Conservation (phyloP, 2,329 filamentous ascomycete species). For the Clonostachys solani region DNA sequence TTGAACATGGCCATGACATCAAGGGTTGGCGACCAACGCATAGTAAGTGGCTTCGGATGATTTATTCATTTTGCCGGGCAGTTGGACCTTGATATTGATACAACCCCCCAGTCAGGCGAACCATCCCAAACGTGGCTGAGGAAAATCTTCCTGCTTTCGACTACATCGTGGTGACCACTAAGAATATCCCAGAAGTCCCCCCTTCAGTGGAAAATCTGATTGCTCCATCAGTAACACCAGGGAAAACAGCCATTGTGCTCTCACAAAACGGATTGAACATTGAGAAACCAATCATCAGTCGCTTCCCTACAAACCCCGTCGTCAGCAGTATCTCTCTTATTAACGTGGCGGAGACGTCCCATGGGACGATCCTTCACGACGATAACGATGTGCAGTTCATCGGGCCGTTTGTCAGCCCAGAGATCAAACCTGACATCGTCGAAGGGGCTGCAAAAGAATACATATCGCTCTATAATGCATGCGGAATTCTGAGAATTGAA, state of each 20-base stretch:
- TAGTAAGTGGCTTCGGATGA: slow-evolving; percentile 15
- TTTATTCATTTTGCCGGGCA: not conserved
- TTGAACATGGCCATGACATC: slow-evolving; percentile 45
- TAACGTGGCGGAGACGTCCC: slow-evolving; percentile 39
- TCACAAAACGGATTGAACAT: slow-evolving; percentile 63
- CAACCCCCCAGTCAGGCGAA: slow-evolving; percentile 31
- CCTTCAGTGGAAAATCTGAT: slow-evolving; percentile 45
- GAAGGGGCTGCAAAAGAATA: slow-evolving; percentile 32
- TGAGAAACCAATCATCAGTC: slow-evolving; percentile 43
- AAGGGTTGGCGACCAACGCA: slow-evolving; percentile 40
- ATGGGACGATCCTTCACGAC: slow-evolving; percentile 46
- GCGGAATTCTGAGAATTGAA: slow-evolving; percentile 34
- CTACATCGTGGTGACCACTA: slow-evolving; percentile 53
- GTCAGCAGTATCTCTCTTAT: slow-evolving; percentile 50
- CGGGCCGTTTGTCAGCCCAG: slow-evolving; percentile 39
- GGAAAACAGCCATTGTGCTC: slow-evolving; percentile 48
- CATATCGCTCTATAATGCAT: slow-evolving; percentile 38
- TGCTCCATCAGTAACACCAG: slow-evolving; percentile 42
- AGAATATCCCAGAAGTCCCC: slow-evolving; percentile 50
- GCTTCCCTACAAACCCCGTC: slow-evolving; percentile 46
- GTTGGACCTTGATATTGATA: not conserved
- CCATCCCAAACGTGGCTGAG: slow-evolving; percentile 35
- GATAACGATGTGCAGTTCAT: slow-evolving; percentile 44
- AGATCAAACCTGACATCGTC: slow-evolving; percentile 12
- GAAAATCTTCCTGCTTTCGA: slow-evolving; percentile 30